Percentiles rank a stretch among this genome's conserved stretches.
phyloP scores from a whole-genome alignment of 2,329 filamentous ascomycete species.

The Polychaeton citri region DNA sequence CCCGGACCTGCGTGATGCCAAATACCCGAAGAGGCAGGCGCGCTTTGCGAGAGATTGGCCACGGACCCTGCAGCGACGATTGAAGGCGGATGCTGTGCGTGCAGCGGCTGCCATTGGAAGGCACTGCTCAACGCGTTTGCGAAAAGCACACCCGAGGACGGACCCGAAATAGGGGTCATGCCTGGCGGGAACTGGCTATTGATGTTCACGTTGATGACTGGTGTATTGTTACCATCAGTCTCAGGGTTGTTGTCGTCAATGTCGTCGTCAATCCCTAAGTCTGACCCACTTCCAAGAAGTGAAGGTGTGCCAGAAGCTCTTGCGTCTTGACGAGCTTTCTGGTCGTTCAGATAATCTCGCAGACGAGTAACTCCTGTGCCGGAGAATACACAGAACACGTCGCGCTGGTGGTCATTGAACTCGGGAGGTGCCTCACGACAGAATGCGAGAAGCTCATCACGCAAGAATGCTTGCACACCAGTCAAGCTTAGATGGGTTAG shows the following conservation, averaged over 20 bases:
- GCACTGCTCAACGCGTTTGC: constrained; percentile 1
- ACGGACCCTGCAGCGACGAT: not conserved
- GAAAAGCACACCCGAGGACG: constrained; percentile 10
- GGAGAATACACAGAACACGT: constrained; percentile 96
- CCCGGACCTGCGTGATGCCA: constrained; percentile 1
- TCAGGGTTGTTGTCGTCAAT: constrained; percentile 6
- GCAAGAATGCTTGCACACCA: constrained; percentile 79
- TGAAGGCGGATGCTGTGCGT: not conserved
- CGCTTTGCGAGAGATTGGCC: constrained; percentile 1
- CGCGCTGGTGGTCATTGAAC: constrained; percentile 88
- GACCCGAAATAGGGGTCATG: constrained; percentile 12
- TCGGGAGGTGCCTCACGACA: constrained; percentile 82
- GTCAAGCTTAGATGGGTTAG: constrained; percentile 91
- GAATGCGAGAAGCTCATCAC: constrained; percentile 69
- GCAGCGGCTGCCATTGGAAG: constrained; percentile 1
- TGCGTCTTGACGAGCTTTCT: constrained; percentile 6
- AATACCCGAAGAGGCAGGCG: constrained; percentile 3
- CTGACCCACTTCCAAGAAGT: not conserved
- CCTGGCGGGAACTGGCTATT: not conserved
- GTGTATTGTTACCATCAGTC: not conserved
- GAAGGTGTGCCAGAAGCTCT: constrained; percentile 6
- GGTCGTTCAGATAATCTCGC: constrained; percentile 60
- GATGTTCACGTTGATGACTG: not conserved
- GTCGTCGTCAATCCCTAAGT: not conserved
- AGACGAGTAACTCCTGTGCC: constrained; percentile 68